phyloP scores from a whole-genome alignment of 306 rosid genomes.

The Cicer cuneatum region DNA sequence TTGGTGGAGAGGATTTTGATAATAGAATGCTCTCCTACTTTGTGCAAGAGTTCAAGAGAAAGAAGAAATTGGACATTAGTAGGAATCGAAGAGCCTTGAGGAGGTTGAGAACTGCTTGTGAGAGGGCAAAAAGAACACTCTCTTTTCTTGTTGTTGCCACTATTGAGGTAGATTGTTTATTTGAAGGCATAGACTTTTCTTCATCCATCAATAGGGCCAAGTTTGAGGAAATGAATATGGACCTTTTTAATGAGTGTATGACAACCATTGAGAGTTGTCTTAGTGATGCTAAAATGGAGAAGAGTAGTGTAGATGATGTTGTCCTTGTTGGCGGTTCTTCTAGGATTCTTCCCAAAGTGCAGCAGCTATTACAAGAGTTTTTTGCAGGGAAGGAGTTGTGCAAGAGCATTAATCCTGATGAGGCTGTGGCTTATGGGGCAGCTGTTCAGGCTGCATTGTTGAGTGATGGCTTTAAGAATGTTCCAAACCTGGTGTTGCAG shows the following conservation, averaged over 20 bases:
- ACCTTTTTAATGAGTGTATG: not conserved
- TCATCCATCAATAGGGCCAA: not conserved
- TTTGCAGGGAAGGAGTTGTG: not conserved
- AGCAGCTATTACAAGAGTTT: not conserved
- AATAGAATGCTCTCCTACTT: not conserved
- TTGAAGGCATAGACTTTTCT: not conserved
- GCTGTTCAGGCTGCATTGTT: conserved; percentile 21
- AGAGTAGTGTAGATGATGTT: not conserved
- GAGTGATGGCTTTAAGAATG: not conserved
- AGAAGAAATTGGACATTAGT: not conserved
- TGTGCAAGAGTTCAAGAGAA: conserved; percentile 1
- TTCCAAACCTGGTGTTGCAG: conserved; percentile 46
- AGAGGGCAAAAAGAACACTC: conserved; percentile 31
- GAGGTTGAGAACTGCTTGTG: conserved; percentile 10
- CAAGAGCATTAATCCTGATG: conserved; percentile 21
- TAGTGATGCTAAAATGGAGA: not conserved
- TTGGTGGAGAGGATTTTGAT: conserved; percentile 11
- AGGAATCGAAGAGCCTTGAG: not conserved
- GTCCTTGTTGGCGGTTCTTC: conserved; percentile 34
- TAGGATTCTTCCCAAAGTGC: conserved; percentile 38
- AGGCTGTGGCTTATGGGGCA: conserved; percentile 43
- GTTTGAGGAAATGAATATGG: conserved; percentile 21
- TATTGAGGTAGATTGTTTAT: conserved; percentile 31
- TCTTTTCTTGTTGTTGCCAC: not conserved
- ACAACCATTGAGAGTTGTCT: not conserved